A percentile compares a stretch with the other conserved stretches of the same genome.
These are phyloP conservation scores for Kwoniella bestiolae DNA, from an alignment of 768 basidiomycete species.

Conservation along the genomic window DNA sequence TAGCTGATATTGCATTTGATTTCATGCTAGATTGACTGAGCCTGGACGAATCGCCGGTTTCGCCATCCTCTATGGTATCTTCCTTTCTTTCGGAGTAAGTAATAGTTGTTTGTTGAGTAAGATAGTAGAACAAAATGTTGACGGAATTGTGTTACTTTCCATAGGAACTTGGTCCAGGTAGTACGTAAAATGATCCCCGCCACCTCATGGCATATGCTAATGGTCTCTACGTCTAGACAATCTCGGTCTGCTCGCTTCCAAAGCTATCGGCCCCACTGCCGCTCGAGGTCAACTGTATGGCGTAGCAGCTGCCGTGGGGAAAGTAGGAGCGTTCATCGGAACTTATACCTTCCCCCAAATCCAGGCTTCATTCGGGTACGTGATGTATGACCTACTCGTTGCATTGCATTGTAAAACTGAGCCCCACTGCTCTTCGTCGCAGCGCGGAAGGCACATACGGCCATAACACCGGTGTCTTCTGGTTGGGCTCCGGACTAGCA, in stretches of 20 bases:
- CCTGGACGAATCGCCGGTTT: constrained; percentile 59
- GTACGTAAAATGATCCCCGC: too few species aligned
- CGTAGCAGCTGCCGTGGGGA: constrained; percentile 75
- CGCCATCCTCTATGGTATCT: constrained; percentile 81
- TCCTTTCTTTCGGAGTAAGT: constrained; percentile 81
- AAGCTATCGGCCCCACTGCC: constrained; percentile 75
- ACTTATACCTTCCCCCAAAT: constrained; percentile 56
- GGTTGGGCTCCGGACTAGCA: constrained; percentile 65
- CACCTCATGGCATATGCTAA: too few species aligned
- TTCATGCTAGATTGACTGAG: constrained; percentile 13
- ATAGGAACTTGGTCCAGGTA: constrained; percentile 37
- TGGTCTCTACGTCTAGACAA: too few species aligned
- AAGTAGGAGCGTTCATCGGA: constrained; percentile 56
- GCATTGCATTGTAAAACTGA: not conserved
- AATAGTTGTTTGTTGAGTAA: not conserved
- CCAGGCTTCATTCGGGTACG: constrained; percentile 38
- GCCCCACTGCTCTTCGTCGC: not conserved
- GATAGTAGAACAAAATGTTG: not conserved
- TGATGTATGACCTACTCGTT: not conserved
- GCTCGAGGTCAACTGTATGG: constrained; percentile 68
- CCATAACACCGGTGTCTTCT: constrained; percentile 66
- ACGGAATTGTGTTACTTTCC: not conserved
- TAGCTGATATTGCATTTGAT: too few species aligned
- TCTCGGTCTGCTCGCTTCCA: constrained; percentile 80
- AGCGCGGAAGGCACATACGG: constrained; percentile 61